These are phyloP conservation scores for Quercus agrifolia DNA, from an alignment of 306 rosid genomes.

Conservation along the genomic window DNA sequence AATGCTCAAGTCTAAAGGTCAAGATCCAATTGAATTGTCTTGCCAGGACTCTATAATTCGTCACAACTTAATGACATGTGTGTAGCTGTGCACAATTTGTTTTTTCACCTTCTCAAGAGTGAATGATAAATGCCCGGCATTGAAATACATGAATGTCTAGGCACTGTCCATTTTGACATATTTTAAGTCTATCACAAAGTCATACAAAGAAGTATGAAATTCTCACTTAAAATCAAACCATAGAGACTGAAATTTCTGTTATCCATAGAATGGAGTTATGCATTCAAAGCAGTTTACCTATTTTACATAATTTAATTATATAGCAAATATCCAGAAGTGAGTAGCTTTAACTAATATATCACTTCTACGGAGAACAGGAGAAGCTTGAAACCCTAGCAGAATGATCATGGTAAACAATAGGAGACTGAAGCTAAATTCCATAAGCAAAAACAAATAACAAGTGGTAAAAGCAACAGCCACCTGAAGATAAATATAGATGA, in stretches of 20 bases:
- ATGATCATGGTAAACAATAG: background rate
- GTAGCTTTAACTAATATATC: background rate
- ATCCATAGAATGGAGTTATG: background rate
- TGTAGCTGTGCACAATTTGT: background rate
- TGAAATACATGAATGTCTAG: background rate
- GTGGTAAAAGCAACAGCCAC: background rate
- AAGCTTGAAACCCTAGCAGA: background rate
- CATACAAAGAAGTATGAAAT: background rate
- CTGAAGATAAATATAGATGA: background rate
- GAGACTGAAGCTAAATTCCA: background rate
- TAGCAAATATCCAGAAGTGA: background rate
- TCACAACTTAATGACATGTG: background rate
- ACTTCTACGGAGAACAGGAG: background rate
- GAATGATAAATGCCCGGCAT: background rate
- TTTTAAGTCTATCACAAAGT: background rate
- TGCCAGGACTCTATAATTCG: too few species aligned
- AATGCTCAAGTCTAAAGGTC: too few species aligned
- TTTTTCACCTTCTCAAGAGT: background rate
- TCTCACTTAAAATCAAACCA: background rate
- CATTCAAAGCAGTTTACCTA: background rate
- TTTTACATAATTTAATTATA: background rate
- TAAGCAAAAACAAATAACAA: background rate
- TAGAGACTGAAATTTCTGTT: background rate
- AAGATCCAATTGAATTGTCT: too few species aligned
- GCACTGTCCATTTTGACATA: background rate